Base-by-base conservation (phyloP, 371 early-diverging fungal genomes). In the Mucor sp. region DNA sequence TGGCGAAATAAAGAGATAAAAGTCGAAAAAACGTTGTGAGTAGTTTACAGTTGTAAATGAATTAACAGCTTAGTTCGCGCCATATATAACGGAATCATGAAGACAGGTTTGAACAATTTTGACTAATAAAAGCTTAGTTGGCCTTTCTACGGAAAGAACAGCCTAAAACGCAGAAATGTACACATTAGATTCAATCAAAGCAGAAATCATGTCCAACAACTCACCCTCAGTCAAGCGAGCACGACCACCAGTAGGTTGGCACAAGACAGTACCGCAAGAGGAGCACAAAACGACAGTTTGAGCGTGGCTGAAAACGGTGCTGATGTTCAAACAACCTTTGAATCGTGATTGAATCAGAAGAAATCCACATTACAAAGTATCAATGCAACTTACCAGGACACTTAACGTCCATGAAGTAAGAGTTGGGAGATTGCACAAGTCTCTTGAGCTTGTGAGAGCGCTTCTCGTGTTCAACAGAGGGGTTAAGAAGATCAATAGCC, bases 391-490 rank as follows among this genome's bases (percentile, higher is more conserved):
- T 84, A 91, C 94, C 93, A 63, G 92, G 89, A 91, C 99, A 99
- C 90, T 97, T 97, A 68, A 99, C 99, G 76, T 99, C 98, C 98
- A 99, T 99, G 88, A 99, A 99, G 92, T 92, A 99, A 53, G 99
- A 98, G 93, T 99, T 98, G 74, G 98, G 97, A 78, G 91, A 91
- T 87, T 96, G 98, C 75, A 99, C 99, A 67, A 99, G 89, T 81
- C 99, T 91, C 94, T 99, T 99, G 74, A 97, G 92, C 93, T 99
- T 99, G 95, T 98, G 97, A 76, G 87, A 85, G 78, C 92, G 91
- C 87, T 89, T 89, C 87, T 98, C 94, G 81, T 89, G 87, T 77
- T 95, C 94, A 79, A 89, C 87, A 75, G 95, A 89, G 63, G 99
- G 99, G 91, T 98, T 97, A 72, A 98, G 91, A 85, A 99, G 94